phyloP scores from a whole-genome alignment of 2,329 filamentous ascomycete species.

The Corniculantispora saksenae region DNA sequence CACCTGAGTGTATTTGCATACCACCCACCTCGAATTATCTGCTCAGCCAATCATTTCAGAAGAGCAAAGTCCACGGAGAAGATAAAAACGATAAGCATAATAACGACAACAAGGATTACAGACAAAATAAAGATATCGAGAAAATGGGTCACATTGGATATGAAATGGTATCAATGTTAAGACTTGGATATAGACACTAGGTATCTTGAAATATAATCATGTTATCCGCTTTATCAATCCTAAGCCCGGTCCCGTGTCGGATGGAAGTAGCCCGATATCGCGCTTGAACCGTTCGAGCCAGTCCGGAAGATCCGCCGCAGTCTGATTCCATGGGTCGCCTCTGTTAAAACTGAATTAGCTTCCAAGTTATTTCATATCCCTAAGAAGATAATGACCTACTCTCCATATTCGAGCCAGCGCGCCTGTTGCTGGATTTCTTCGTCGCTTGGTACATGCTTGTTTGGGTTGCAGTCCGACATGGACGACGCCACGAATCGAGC shows the following conservation, averaged over 20 bases:
- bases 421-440: conserved; percentile 63
- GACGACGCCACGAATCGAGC: conserved; percentile 52
- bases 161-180: no score
- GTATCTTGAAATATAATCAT: not conserved
- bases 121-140: no score
- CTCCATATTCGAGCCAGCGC: conserved; percentile 63
- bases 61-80: no score
- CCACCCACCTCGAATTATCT: no score
- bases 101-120: no score
- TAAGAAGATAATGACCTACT: conserved; percentile 46
- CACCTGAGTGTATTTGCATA: no score
- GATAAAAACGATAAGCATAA: no score
- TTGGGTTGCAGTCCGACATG: conserved; percentile 62
- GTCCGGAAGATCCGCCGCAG: conserved; percentile 62
- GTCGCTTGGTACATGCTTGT: conserved; percentile 58
- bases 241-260: conserved; percentile 6
- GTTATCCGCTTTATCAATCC: conserved; percentile 9
- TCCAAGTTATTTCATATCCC: no score
- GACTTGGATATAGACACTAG: no score
- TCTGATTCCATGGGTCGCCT: conserved; percentile 66
- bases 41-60: no score
- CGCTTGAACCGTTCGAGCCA: conserved; percentile 66
- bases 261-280: conserved; percentile 42
- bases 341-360: conserved; percentile 32
- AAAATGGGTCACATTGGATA: no score